Percentiles rank a stretch among this genome's conserved stretches.
Conservation (phyloP, 1,139 yeast genomes). For the Yamadazyma membranifaciens region DNA sequence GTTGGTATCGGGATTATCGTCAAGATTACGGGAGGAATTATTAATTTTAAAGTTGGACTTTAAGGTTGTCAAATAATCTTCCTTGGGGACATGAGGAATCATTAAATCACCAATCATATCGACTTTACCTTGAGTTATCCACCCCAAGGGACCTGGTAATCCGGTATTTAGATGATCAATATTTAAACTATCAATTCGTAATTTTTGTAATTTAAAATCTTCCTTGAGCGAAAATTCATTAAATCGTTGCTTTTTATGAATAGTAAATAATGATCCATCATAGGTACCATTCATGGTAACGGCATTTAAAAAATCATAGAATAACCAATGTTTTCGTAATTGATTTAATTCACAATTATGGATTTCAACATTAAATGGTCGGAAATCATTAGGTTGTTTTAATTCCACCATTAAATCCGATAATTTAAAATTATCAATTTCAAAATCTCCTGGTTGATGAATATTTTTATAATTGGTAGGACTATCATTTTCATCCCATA, state of each 20-base stretch:
- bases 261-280: constrained; percentile 88
- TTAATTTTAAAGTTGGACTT: constrained; percentile 5
- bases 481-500: constrained; percentile 79
- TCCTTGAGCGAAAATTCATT: constrained; percentile 45
- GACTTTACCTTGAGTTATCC: constrained; percentile 90
- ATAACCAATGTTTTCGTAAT: constrained; percentile 88
- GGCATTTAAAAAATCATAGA: constrained; percentile 83
- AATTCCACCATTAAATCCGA: constrained; percentile 83
- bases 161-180: constrained; percentile 90
- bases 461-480: constrained; percentile 77
- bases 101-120: constrained; percentile 90
- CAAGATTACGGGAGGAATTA: neutral
- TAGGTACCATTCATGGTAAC: constrained; percentile 86
- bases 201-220: constrained; percentile 57
- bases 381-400: constrained; percentile 74
- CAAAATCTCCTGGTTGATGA: constrained; percentile 87
- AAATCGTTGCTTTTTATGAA: constrained; percentile 70
- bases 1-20: constrained; percentile 17
- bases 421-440: constrained; percentile 76
- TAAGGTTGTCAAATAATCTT: constrained; percentile 10
- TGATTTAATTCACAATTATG: constrained; percentile 80
- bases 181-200: constrained; percentile 79
- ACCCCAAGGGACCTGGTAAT: constrained; percentile 90
- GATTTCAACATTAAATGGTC: constrained; percentile 83
- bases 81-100: constrained; percentile 64